Base-by-base conservation (phyloP, 257 asterid species). In the Solanum paucissectum region DNA sequence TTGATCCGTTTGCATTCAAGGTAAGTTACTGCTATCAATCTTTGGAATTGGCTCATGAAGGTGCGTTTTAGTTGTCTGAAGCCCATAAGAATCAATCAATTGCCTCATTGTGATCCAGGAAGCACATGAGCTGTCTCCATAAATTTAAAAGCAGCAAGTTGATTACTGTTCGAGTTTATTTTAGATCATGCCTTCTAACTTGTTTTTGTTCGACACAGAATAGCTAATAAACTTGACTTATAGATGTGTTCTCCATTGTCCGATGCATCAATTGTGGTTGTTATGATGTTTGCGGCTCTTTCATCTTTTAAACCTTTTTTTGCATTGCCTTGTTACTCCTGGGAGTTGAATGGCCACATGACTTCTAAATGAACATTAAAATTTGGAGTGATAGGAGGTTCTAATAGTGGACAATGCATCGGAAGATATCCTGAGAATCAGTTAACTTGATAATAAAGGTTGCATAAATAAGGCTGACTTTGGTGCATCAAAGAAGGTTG, bases 401-500 rank as follows among this genome's bases (percentile, higher is more conserved):
- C 55, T 44, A 44, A 44, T 44, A 44, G 55, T 44, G 55, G 16
- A 44, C 55, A 44, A 44, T 44, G 55, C 18, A 44, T 44, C 2
- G 18, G 55, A 44, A 44, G 55, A 44, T 44, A 44, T 44, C 55
- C 18, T 44, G 55, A 44, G 18, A 44, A 44, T 44, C 29, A 44
- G 55, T 44, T 44, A 12, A 44, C 55, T 96, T 25, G 99, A 97
- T 89, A 97, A 97, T 88, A 96, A 94, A 89, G 99, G 99, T 82
- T 94, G 99, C 93, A 97, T 97, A 88, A 97, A 95, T 91, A 97
- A 96, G 86, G 99, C 99, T 46, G 99, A 97, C 89, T 97, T 97
- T 92, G 99, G 99, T 76, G 99, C 99, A 91, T 97, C 99, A 87
- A 97, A 97, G 95, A 97, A 96, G 96, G 98, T 96, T 88, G 98